Evolutionary conservation across 768 basidiomycete genomes (phyloP).

Genomic region (Boletus rubescentipes): DNA sequence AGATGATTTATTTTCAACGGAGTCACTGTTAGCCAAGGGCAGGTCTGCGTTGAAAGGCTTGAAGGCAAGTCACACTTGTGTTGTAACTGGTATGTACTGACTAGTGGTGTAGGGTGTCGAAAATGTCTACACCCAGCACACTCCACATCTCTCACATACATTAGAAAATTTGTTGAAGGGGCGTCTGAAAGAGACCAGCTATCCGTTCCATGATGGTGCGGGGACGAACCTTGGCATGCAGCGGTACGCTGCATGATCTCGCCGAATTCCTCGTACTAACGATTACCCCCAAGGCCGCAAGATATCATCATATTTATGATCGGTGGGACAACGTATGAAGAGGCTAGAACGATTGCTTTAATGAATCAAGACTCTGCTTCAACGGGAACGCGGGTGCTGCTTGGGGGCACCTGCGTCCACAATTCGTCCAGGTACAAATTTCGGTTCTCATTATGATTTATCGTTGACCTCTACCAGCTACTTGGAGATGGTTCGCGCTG

Average conservation of each 20-base stretch:
- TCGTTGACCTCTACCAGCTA: slow-evolving; percentile 50
- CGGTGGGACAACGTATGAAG: slow-evolving; percentile 95
- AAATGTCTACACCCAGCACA: slow-evolving; percentile 98
- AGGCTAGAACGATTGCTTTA: slow-evolving; percentile 80
- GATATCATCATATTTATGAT: slow-evolving; percentile 97
- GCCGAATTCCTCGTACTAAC: slow-evolving; percentile 1
- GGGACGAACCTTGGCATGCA: slow-evolving; percentile 71
- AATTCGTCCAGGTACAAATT: slow-evolving; percentile 79
- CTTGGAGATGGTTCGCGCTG: slow-evolving; percentile 82
- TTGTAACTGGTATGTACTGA: slow-evolving; percentile 1
- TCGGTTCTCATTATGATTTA: not conserved
- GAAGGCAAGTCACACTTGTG: slow-evolving; percentile 54
- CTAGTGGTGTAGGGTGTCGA: slow-evolving; percentile 76
- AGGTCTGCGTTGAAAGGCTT: slow-evolving; percentile 93
- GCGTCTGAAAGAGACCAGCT: slow-evolving; percentile 79
- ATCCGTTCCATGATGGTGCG: slow-evolving; percentile 81
- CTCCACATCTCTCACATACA: slow-evolving; percentile 90
- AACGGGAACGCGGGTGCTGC: slow-evolving; percentile 71
- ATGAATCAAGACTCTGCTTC: slow-evolving; percentile 78
- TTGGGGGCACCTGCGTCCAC: slow-evolving; percentile 94
- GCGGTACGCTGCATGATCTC: slow-evolving; percentile 41
- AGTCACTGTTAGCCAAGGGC: slow-evolving; percentile 91
- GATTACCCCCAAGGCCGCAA: slow-evolving; percentile 62
- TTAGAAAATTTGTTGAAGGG: slow-evolving; percentile 88
- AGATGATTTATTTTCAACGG: slow-evolving; percentile 95